Percentiles rank a stretch among this genome's conserved stretches.
These are phyloP conservation scores for Limnomonas spitsbergensis DNA, from an alignment of 139 green algal species.

Conservation along the genomic window DNA sequence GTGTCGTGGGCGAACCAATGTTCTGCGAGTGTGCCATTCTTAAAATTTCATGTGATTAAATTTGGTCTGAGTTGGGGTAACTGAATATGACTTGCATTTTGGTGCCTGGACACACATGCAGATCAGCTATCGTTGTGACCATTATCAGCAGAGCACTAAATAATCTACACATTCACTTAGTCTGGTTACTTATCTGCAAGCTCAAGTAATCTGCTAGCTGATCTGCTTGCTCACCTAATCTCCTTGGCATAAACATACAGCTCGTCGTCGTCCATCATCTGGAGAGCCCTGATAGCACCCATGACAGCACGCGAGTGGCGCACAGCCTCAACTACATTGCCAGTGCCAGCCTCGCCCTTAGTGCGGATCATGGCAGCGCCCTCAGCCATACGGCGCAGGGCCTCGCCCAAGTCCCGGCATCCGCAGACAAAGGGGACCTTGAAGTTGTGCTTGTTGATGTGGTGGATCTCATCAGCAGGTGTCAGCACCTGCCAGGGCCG, in stretches of 20 bases:
- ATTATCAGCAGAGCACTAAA: too few species aligned
- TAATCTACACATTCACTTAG: too few species aligned
- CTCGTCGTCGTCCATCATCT: conserved; percentile 99
- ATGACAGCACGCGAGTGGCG: conserved; percentile 90
- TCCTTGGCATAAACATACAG: conserved; percentile 99
- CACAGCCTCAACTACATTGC: conserved; percentile 98
- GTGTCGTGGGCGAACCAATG: too few species aligned
- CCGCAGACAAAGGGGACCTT: conserved; percentile 98
- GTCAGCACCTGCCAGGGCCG: conserved; percentile 94
- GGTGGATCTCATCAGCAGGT: conserved; percentile 95
- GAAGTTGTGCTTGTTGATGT: conserved; percentile 99
- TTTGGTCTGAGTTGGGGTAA: too few species aligned
- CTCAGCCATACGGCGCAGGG: conserved; percentile 93
- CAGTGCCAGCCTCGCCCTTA: conserved; percentile 96
- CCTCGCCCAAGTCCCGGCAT: conserved; percentile 97
- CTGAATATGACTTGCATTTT: too few species aligned
- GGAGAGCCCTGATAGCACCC: conserved; percentile 89
- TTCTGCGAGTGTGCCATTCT: too few species aligned
- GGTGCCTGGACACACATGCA: too few species aligned
- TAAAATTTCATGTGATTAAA: too few species aligned
- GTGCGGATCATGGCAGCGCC: conserved; percentile 98
- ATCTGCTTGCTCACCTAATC: conserved; percentile 57
- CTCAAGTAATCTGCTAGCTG: too few species aligned
- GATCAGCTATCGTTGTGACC: too few species aligned
- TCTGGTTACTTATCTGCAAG: too few species aligned